Base-by-base conservation (phyloP, 2,329 filamentous ascomycete genomes). In the Nannizziopsis arthrosporioides region DNA sequence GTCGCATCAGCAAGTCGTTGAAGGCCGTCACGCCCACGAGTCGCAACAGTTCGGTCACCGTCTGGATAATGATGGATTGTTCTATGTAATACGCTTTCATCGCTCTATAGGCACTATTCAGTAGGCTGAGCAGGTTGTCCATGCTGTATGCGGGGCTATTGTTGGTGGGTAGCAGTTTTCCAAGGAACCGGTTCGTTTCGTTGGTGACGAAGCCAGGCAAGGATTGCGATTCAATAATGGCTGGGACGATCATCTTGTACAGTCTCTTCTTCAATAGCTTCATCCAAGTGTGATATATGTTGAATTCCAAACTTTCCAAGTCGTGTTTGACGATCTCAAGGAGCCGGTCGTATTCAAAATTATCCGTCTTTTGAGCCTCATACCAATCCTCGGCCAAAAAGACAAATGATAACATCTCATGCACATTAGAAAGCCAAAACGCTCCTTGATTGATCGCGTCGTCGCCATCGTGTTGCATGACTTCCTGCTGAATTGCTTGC, bases 261-360 rank as follows among this genome's bases (percentile, higher is more conserved):
- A 98, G 77, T 73, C 94, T 94, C 80, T 95, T 95, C 78, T 98
- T 98, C 62, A 98, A 73, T 49, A 95, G 86, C 76, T 98, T 98
- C 92, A 98, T 98, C 92, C 92, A 98, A 19, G 92, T 98, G 70
- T 98, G 92, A 70, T 98, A 98, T 60, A 98, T 98, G 73, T 98
- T 98, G 75, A 98, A 98, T 70, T 98, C 92, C 54, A 98, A 75
- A 68, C 86, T 94, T 72, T 98, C 92, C 44, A 98, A 74, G 65
- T 98, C 92, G 65, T 98, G 92, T 76, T 98, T 98, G 64, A 98
- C 92, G 65, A 98, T 96, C 68, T 98, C 92, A 60, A 98, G 73
- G 46, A 98, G 77, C 55, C 92, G 84, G 68, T 98, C 92, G 61
- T 98, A 98, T 72, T 98, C 92, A 65, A 94, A 96, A 65, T 96